Evolutionary conservation across 257 asterid genomes (phyloP).

Genomic region (Hygrophila difformis): DNA sequence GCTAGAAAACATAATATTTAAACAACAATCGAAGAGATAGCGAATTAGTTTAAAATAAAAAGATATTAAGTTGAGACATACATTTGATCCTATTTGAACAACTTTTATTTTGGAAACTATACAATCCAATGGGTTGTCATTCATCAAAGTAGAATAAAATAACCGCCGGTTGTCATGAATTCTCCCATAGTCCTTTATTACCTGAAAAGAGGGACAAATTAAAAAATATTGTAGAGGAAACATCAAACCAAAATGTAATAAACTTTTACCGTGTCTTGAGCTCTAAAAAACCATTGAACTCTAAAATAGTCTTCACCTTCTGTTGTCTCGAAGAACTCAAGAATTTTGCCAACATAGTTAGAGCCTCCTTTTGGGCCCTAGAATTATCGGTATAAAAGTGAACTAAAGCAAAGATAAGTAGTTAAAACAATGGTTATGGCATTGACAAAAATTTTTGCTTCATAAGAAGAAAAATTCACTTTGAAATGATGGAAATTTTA

Average conservation of each 20-base stretch:
- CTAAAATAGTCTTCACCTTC: constrained; percentile 39
- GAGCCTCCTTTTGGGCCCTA: constrained; percentile 38
- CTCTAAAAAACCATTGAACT: constrained; percentile 48
- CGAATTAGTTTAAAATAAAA: constrained; percentile 5
- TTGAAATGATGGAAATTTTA: not conserved
- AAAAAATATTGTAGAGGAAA: not conserved
- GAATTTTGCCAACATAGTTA: constrained; percentile 37
- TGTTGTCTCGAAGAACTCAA: constrained; percentile 33
- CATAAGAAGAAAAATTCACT: constrained; percentile 5
- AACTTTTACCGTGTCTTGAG: constrained; percentile 37
- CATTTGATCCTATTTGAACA: constrained; percentile 32
- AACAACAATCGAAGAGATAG: constrained; percentile 1
- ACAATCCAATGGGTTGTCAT: constrained; percentile 41
- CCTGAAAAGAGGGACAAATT: constrained; percentile 21
- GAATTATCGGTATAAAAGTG: constrained; percentile 11
- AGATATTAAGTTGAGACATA: constrained; percentile 19
- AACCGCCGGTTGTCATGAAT: constrained; percentile 40
- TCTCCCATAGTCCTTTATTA: constrained; percentile 30
- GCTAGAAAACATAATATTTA: not conserved
- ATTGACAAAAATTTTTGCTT: not conserved
- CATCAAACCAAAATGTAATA: constrained; percentile 3
- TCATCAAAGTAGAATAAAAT: constrained; percentile 38
- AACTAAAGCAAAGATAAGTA: constrained; percentile 8
- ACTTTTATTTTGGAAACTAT: constrained; percentile 40
- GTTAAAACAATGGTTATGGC: not conserved